Base-by-base conservation (phyloP, 768 basidiomycete genomes). In the Mycena galopus region DNA sequence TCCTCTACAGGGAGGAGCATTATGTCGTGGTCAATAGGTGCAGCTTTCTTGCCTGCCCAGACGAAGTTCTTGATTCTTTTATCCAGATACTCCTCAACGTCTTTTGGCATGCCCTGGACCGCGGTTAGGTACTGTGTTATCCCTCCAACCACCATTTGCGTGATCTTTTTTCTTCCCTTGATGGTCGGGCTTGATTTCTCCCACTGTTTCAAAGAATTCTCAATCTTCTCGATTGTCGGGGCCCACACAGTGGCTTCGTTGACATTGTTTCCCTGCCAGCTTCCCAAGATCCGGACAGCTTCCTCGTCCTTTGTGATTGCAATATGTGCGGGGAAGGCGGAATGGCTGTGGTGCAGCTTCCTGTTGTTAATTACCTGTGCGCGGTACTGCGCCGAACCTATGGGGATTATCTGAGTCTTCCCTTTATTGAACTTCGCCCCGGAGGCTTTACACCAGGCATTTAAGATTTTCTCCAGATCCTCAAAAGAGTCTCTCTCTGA, bases 31-130 rank as follows among this genome's bases (percentile, higher is more conserved):
- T 55, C 60, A 1, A 61, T 55, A 11, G 58, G 58, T 23, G 19
- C 44, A 0, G 21, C 39, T 29, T 57, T 1, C 21, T 64, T 65
- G 3, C 67, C 73, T 0, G 47, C 65, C 77, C 77, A 78, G 8
- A 79, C 42, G 58, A 82, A 82, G 4, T 53, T 55, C 0, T 65
- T 61, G 1, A 76, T 74, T 3, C 70, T 47, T 32, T 78, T 78
- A 0, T 21, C 67, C 0, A 82, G 72, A 33, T 21, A 62, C 14
- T 10, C 61, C 23, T 77, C 73, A 0, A 79, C 56, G 0, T 67
- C 32, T 2, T 51, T 25, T 3, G 81, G 82, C 81, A 83, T 83
- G 0, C 78, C 79, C 44, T 82, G 82, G 0, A 81, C 81, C n/a
- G 71, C 73, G 0, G 78, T 78, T 2, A 82, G 76, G 74, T 80